Evolutionary conservation across 805 yeast genomes (phyloP), one percentile per base, ranked within the genome.

Genomic region (Grigorovia transvaalensis): DNA sequence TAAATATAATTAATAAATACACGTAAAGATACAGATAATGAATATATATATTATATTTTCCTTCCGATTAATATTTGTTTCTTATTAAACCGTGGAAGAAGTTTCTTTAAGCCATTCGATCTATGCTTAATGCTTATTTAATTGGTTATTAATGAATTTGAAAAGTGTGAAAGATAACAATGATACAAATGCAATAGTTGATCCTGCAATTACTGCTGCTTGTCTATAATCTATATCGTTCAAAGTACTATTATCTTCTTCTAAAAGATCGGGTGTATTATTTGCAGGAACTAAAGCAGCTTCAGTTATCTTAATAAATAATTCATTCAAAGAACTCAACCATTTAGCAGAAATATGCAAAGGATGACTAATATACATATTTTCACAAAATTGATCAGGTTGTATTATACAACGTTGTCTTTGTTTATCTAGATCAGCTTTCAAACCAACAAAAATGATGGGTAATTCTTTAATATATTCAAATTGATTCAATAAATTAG

Each of bases 381-480:
- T 74, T 30, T 87, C 72, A 0, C 96, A 83, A 61, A 82, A 89
- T 29, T 80, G 83, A 58, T 93, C 98, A 0, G 99, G 99, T 62
- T 88, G 96, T 6, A 77, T 71, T 51, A 80, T 86, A 42, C 84
- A 81, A 41, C 99, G 68, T 62, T 93, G 99, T 62, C 91, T 97
- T 64, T 90, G 98, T 58, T 95, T 82, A 66, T 93, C 99, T 41
- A 88, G 72, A 67, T 93, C 99, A 0, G 99, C 98, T 63, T 93
- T 93, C 40, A 90, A 71, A 0, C 96, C 99, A 1, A 90, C 97
- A 61, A 84, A 87, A 0, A 93, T 82, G 4, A 84, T 77, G 0
- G 99, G 99, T 2, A 93, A 69, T 50, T 77, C 76, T 57, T 83
- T 78, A 18, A 84, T 68, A 35, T 73, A 70, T 1, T 81, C 78